Percentiles rank a stretch among this genome's conserved stretches.
phyloP scores from a whole-genome alignment of 176 grass and related monocot species.

The Aegilops longissima region DNA sequence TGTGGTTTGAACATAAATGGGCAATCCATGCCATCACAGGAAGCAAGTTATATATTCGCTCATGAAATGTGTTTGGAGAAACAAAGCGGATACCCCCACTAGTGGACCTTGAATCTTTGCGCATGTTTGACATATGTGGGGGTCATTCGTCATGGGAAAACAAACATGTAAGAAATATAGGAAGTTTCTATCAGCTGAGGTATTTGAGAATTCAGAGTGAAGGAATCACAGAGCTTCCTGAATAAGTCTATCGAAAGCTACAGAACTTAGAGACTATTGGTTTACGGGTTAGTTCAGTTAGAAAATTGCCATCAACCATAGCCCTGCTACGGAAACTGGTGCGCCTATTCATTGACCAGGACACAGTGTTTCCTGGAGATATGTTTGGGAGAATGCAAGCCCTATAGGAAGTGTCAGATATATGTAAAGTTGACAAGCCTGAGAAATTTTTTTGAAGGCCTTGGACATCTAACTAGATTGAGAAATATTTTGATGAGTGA shows the following conservation, averaged over 20 bases:
- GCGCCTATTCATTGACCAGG: neutral
- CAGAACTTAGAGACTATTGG: neutral
- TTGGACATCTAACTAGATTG: neutral
- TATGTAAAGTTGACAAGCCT: neutral
- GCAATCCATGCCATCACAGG: neutral
- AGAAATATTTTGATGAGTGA: neutral
- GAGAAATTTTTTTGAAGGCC: neutral
- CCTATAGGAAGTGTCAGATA: neutral
- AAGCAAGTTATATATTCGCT: neutral
- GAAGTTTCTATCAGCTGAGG: neutral
- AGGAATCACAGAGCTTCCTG: neutral
- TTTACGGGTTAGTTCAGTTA: neutral
- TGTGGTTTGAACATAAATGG: neutral
- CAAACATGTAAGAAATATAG: neutral
- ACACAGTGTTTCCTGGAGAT: constrained; percentile 3
- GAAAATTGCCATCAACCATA: neutral
- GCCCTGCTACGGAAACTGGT: neutral
- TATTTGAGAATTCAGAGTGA: neutral
- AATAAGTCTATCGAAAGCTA: neutral
- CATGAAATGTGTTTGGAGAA: neutral
- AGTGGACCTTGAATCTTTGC: neutral
- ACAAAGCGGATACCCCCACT: neutral
- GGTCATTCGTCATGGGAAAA: neutral
- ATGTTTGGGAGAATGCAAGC: neutral
- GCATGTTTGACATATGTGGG: neutral